Base-by-base conservation (phyloP, 169 alveolate species). In the Theileria orientalis region DNA sequence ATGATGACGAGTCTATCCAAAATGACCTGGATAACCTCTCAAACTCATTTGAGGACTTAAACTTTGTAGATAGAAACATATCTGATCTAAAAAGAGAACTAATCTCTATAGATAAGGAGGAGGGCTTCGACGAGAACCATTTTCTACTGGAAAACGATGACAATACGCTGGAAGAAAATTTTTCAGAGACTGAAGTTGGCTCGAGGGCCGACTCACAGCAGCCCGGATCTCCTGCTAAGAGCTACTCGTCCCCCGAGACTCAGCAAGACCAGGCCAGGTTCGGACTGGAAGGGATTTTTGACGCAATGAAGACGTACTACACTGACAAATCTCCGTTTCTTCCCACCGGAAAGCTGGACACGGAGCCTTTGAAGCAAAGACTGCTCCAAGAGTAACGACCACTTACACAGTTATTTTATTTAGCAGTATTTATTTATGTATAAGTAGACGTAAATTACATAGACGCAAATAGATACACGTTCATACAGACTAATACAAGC, bases 261-360 rank as follows among this genome's bases (percentile, higher is more conserved):
- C 47, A 32, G n/a, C 44, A 59, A 6, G 85, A 76, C 16, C 76
- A 42, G 30, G 8, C 25, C 57, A 23, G 29, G 11, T 76, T 21
- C 47, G 85, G 85, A 8, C 51, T 76, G 21, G 78, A 66, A 11
- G 85, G 85, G 49, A 71, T 76, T 3, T 5, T 76, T 9, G 78
- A 64, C 25, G 76, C 85, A 27, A 49, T 76, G 21, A 41, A 67
- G 72, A 25, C 41, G 14, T 67, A 49, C 21, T 37, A 44, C 42
- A 42, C 27, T 1, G 46, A 32, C 19, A 19, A 56, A n/a, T 29
- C 77, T 1, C 76, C 85, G 29, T 63, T 76, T 5, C 76, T 76
- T 1, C 41, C 85, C 56, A 57, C 27, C 3, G 77, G 70, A 19
- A 44, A 41, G 11, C 23, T 76, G 51, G 77, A 66, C 70, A 44